These are phyloP conservation scores for Ceratobasidium sp. DNA, from an alignment of 1,284 basidiomycete genomes.

Conservation along the genomic window DNA sequence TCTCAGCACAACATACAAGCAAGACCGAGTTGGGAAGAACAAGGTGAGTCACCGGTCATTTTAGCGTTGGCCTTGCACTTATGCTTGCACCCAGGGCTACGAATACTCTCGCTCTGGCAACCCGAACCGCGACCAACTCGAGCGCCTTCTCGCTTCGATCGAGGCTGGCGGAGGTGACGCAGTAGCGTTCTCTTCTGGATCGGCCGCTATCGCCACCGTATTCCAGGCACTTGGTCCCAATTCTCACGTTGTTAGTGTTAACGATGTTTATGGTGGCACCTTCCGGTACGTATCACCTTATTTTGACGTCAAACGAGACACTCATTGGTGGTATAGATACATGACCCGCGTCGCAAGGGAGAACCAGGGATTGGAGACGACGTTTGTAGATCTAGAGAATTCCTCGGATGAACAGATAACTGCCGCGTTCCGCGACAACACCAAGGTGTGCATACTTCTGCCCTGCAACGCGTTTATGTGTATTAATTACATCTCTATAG, in stretches of 20 bases:
- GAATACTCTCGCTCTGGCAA: conserved; percentile 93
- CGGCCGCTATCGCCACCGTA: conserved; percentile 89
- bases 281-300: conserved; percentile 68
- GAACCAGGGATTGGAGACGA: conserved; percentile 78
- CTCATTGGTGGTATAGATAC: conserved; percentile 49
- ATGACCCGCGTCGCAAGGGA: conserved; percentile 79
- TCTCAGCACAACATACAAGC: conserved; percentile 93
- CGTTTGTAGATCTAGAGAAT: conserved; percentile 86
- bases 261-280: conserved; percentile 94
- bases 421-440: conserved; percentile 77
- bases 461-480: conserved; percentile 8
- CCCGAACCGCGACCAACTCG: conserved; percentile 86
- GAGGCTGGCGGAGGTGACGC: conserved; percentile 78
- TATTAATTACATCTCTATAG: conserved; percentile 56
- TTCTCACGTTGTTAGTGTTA: conserved; percentile 87
- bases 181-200: no score
- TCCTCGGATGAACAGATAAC: conserved; percentile 73
- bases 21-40: conserved; percentile 83
- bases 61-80: neutral
- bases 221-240: conserved; percentile 77
- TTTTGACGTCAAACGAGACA: neutral
- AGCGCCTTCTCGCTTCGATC: conserved; percentile 73
- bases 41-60: conserved; percentile 63
- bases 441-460: conserved; percentile 70
- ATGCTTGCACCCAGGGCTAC: conserved; percentile 69